These are phyloP conservation scores for Saccharomycopsis malanga DNA, from an alignment of 805 yeast species.

Conservation along the genomic window DNA sequence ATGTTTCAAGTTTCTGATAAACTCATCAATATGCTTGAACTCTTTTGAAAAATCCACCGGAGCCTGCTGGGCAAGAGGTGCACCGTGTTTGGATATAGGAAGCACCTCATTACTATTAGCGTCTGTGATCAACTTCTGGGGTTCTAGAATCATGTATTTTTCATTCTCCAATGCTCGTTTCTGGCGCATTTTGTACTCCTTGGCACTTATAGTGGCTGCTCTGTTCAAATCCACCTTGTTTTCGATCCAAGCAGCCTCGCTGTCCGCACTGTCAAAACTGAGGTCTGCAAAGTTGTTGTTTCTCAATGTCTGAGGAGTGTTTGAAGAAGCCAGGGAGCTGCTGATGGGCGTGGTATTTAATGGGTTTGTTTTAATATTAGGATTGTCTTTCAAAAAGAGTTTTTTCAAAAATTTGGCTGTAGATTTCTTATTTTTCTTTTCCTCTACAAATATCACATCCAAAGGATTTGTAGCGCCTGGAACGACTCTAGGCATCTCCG, in stretches of 20 bases:
- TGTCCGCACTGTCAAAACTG: slow-evolving; percentile 34
- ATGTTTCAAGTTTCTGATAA: slow-evolving; percentile 31
- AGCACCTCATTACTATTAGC: slow-evolving; percentile 42
- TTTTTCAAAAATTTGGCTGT: slow-evolving; percentile 19
- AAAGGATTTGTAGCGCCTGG: slow-evolving; percentile 9
- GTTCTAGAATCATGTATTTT: slow-evolving; percentile 56
- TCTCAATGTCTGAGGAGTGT: slow-evolving; percentile 23
- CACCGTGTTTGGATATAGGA: slow-evolving; percentile 19
- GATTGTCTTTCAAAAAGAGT: slow-evolving; percentile 16
- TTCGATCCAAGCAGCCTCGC: slow-evolving; percentile 44
- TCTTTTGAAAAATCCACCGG: slow-evolving; percentile 20
- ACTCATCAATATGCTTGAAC: slow-evolving; percentile 38
- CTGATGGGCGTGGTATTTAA: slow-evolving; percentile 7
- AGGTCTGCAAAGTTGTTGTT: slow-evolving; percentile 22
- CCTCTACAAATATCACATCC: slow-evolving; percentile 20
- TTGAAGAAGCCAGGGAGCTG: not conserved
- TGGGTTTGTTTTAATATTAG: slow-evolving; percentile 9
- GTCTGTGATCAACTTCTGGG: slow-evolving; percentile 42
- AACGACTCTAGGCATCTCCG: not conserved
- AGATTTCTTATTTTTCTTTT: slow-evolving; percentile 14
- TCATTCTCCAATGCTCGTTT: slow-evolving; percentile 54
- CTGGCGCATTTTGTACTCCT: slow-evolving; percentile 66
- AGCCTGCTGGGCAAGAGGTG: not conserved
- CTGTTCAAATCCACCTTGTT: slow-evolving; percentile 59
- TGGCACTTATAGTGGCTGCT: slow-evolving; percentile 58